Percentiles rank a stretch among this genome's conserved stretches.
Evolutionary conservation across 1,284 basidiomycete species (phyloP).

Genomic region (Coniferiporia weirii): DNA sequence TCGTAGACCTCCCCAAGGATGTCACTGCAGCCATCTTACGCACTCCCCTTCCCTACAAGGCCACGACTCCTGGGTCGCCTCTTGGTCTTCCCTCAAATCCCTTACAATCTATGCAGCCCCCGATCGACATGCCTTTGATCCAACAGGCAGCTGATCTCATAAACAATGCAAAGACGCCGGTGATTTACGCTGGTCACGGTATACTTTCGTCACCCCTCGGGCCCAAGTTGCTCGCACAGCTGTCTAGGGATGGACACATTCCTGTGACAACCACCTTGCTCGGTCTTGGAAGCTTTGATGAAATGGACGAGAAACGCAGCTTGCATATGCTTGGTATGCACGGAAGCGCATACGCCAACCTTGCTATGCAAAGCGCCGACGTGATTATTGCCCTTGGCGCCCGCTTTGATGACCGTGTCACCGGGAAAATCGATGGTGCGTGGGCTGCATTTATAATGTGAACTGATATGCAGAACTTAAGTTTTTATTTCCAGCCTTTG

Average conservation of each 20-base stretch:
- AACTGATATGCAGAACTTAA: neutral
- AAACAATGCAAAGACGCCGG: slow-evolving; percentile 84
- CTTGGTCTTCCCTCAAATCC: slow-evolving; percentile 79
- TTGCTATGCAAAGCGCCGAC: slow-evolving; percentile 96
- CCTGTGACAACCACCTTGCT: slow-evolving; percentile 97
- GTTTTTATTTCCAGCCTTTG: slow-evolving; percentile 50
- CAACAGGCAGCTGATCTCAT: slow-evolving; percentile 85
- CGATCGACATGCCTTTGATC: slow-evolving; percentile 67
- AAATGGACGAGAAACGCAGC: slow-evolving; percentile 78
- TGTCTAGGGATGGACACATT: slow-evolving; percentile 85
- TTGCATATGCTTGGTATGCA: slow-evolving; percentile 99
- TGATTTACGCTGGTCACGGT: slow-evolving; percentile 95
- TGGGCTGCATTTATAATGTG: slow-evolving; percentile 7
- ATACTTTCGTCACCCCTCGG: slow-evolving; percentile 82
- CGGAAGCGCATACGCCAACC: slow-evolving; percentile 94
- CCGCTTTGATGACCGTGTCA: slow-evolving; percentile 97
- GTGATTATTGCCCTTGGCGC: slow-evolving; percentile 96
- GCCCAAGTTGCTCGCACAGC: slow-evolving; percentile 76
- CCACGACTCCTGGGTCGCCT: slow-evolving; percentile 79
- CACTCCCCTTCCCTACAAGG: slow-evolving; percentile 82
- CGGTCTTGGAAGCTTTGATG: slow-evolving; percentile 94
- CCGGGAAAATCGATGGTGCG: slow-evolving; percentile 77
- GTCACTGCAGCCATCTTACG: slow-evolving; percentile 91
- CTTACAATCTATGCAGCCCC: slow-evolving; percentile 49
- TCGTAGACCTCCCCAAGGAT: slow-evolving; percentile 97